Conservation (phyloP, 148 eudicot species). For the Euryodendron excelsum region DNA sequence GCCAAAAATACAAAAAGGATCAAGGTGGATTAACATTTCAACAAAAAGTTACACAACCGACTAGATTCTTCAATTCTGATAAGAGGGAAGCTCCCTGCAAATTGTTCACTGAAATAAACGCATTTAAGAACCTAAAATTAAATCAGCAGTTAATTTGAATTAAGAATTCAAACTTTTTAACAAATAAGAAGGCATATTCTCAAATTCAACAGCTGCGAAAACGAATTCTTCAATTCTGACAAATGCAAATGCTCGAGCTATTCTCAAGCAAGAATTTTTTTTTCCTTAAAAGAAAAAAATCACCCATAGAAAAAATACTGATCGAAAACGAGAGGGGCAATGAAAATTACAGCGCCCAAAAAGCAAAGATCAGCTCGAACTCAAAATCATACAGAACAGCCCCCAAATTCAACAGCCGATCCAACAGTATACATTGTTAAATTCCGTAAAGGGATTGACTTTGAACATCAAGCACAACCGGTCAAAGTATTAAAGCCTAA, state of each 20-base stretch:
- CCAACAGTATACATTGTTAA: slow-evolving; percentile 4
- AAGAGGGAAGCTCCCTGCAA: background rate
- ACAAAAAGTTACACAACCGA: background rate
- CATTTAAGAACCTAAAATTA: background rate
- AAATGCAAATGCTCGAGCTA: background rate
- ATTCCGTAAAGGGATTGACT: slow-evolving; percentile 8
- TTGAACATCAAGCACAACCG: slow-evolving; percentile 9
- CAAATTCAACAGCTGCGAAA: slow-evolving; percentile 1
- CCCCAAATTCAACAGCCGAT: slow-evolving; percentile 17
- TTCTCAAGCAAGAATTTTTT: background rate
- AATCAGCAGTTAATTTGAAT: background rate
- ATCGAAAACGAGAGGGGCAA: background rate
- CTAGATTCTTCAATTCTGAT: background rate
- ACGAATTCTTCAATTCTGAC: background rate
- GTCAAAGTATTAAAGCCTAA: background rate
- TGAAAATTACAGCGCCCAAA: background rate
- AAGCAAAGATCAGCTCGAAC: slow-evolving; percentile 3
- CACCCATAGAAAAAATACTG: too few relatives aligned
- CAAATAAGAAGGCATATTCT: background rate
- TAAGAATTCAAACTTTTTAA: background rate
- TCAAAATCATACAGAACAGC: slow-evolving; percentile 6
- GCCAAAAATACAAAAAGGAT: background rate
- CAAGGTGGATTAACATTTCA: background rate
- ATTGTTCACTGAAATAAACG: background rate
- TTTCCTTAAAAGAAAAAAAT: background rate